Percentiles rank a stretch among this genome's conserved stretches.
phyloP scores from a whole-genome alignment of 2,329 filamentous ascomycete species.

The Fusarium xylarioides region DNA sequence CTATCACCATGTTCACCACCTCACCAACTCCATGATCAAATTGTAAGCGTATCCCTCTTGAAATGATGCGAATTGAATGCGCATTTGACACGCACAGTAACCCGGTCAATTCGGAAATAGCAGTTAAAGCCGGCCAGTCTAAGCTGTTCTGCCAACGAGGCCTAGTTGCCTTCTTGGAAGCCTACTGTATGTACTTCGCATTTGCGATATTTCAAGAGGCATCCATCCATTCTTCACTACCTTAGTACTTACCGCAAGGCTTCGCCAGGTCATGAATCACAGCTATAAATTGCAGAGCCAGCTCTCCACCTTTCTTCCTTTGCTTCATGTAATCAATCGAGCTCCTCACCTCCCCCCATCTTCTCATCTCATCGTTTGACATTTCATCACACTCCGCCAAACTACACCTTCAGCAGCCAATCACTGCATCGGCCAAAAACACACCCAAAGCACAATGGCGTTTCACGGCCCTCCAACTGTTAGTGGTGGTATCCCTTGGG shows the following conservation, averaged over 20 bases:
- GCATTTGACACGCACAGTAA: not conserved
- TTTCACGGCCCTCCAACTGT: not conserved
- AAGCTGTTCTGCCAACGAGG: not conserved
- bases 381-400: not conserved
- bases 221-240: not conserved
- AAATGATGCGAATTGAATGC: conserved; percentile 1
- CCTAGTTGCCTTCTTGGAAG: not conserved
- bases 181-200: conserved; percentile 23
- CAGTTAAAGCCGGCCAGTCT: not conserved
- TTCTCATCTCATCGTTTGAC: not conserved
- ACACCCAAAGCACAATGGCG: not conserved
- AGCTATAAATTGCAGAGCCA: conserved; percentile 2
- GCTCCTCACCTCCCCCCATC: not conserved
- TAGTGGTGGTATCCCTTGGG: conserved; percentile 22
- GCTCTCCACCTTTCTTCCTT: not conserved
- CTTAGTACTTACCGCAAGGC: not conserved
- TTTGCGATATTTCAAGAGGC: conserved; percentile 11
- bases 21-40: conserved; percentile 1
- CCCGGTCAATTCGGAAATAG: not conserved
- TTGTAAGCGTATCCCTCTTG: not conserved
- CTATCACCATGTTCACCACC: not conserved
- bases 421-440: not conserved
- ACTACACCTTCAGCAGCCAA: not conserved
- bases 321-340: not conserved
- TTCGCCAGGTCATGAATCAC: not conserved